Conservation (phyloP, 345 rosid genomes). For the Moricandia arvensis region DNA sequence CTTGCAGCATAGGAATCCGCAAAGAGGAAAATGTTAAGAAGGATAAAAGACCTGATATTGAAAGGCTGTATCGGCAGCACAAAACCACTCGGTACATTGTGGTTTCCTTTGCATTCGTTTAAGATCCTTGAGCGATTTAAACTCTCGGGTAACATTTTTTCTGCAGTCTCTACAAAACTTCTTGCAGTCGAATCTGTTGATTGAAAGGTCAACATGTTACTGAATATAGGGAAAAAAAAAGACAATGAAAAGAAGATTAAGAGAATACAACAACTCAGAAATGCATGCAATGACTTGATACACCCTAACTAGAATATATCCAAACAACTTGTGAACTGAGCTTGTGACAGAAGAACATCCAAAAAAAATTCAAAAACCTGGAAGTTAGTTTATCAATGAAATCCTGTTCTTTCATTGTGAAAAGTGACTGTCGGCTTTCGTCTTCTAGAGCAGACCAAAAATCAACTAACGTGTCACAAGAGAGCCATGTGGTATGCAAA, state of each 20-base stretch:
- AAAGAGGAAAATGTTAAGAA: constrained; percentile 17
- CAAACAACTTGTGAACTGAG: not conserved
- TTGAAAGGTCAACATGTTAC: not conserved
- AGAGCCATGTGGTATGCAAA: constrained; percentile 90
- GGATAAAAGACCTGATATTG: constrained; percentile 68
- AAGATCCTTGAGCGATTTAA: constrained; percentile 91
- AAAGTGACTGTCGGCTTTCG: constrained; percentile 76
- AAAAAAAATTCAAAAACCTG: constrained; percentile 50
- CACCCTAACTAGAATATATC: not conserved
- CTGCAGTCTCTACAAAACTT: constrained; percentile 98
- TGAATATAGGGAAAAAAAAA: not conserved
- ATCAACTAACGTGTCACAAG: constrained; percentile 86
- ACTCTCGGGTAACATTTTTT: constrained; percentile 88
- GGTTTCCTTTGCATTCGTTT: constrained; percentile 87
- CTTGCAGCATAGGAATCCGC: not conserved
- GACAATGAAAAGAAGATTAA: constrained; percentile 11
- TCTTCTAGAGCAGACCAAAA: constrained; percentile 96
- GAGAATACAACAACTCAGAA: not conserved
- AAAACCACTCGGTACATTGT: constrained; percentile 86
- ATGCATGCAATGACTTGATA: constrained; percentile 2
- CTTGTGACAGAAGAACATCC: not conserved
- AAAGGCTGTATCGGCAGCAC: constrained; percentile 82
- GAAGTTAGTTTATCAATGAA: constrained; percentile 86
- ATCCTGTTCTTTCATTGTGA: constrained; percentile 98
- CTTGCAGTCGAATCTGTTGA: constrained; percentile 88